Evolutionary conservation across 78 protist species (phyloP).

Genomic region (Creolimax fragrantissima): DNA sequence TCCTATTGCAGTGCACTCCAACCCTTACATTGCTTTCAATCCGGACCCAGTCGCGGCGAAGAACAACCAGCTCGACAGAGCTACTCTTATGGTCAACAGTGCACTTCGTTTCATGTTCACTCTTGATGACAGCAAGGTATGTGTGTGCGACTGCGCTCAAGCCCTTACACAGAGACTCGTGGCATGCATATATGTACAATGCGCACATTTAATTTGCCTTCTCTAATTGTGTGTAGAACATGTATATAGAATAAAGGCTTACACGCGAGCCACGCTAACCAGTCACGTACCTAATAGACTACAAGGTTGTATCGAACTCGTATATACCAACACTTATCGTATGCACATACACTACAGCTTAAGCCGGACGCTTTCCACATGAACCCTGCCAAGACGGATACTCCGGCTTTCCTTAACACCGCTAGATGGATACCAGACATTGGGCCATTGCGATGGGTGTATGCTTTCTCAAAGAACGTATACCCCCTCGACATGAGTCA

Average conservation of each 20-base stretch:
- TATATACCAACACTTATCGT: no score
- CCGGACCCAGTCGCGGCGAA: not conserved
- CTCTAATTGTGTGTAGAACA: no score
- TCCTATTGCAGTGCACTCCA: slow-evolving; percentile 17
- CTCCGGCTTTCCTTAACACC: not conserved
- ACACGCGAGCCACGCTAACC: no score
- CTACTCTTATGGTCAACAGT: slow-evolving; percentile 3
- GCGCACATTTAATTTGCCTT: no score
- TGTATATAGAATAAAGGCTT: no score
- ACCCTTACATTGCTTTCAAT: not conserved
- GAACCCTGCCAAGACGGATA: slow-evolving; percentile 9
- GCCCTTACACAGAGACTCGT: no score
- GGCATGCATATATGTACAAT: no score
- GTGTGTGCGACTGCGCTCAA: no score
- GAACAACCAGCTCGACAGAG: slow-evolving; percentile 15
- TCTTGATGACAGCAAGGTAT: not conserved
- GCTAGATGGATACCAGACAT: not conserved
- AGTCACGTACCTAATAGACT: no score
- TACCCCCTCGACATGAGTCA: slow-evolving; percentile 10
- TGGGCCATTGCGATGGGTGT: not conserved
- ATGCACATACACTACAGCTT: not conserved
- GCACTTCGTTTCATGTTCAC: not conserved
- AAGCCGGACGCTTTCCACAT: slow-evolving; percentile 31
- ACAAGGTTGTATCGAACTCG: no score
- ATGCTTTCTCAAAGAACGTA: not conserved